These are phyloP conservation scores for Cardamine resedifolia DNA, from an alignment of 345 rosid genomes.

Conservation along the genomic window DNA sequence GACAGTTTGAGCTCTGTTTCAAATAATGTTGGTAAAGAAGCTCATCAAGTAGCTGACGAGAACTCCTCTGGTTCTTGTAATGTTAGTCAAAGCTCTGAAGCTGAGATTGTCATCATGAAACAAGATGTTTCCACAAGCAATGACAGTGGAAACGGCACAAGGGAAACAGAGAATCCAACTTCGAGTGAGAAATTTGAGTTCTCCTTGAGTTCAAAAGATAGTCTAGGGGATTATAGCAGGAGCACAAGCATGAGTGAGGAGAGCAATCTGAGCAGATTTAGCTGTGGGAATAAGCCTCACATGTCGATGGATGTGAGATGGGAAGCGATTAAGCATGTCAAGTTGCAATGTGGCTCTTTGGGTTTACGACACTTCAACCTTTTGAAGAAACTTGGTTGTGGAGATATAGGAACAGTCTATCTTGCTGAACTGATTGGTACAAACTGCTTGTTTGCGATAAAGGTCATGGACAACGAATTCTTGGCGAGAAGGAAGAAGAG, in stretches of 20 bases:
- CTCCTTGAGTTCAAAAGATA: slow-evolving; percentile 89
- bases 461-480: slow-evolving; percentile 97
- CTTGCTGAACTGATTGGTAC: slow-evolving; percentile 83
- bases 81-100: slow-evolving; percentile 31
- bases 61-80: slow-evolving; percentile 20
- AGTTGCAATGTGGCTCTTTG: slow-evolving; percentile 57
- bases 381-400: slow-evolving; percentile 91
- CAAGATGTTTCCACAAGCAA: slow-evolving; percentile 42
- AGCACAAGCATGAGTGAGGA: slow-evolving; percentile 94
- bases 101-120: slow-evolving; percentile 36
- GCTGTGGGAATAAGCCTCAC: slow-evolving; percentile 93
- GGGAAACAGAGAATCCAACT: slow-evolving; percentile 47
- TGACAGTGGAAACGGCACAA: slow-evolving; percentile 31
- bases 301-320: slow-evolving; percentile 92
- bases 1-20: slow-evolving; percentile 33
- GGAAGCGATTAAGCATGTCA: slow-evolving; percentile 73
- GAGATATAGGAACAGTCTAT: slow-evolving; percentile 97
- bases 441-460: slow-evolving; percentile 86
- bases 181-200: slow-evolving; percentile 72
- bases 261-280: slow-evolving; percentile 81
- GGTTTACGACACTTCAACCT: slow-evolving; percentile 84
- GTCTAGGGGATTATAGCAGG: slow-evolving; percentile 80
- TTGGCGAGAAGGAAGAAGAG: slow-evolving; percentile 86
- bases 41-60: slow-evolving; percentile 15
- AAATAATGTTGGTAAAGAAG: slow-evolving; percentile 23